Evolutionary conservation across 2,329 filamentous ascomycete genomes (phyloP).

Genomic region (Hypoxylon sp.): DNA sequence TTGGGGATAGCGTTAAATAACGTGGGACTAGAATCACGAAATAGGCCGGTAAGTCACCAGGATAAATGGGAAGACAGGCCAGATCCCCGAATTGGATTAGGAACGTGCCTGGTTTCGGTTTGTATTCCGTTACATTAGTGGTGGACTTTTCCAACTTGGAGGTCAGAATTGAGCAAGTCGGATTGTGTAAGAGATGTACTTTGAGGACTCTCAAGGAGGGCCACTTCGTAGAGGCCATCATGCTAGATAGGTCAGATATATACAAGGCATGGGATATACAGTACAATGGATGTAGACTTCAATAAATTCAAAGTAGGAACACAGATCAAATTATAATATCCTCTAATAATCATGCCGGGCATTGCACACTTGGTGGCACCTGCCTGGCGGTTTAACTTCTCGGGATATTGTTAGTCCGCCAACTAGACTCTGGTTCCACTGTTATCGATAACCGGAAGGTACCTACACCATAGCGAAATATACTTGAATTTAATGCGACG

Average conservation of each 20-base stretch:
- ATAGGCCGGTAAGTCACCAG: slow-evolving; percentile 26
- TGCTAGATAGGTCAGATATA: no score
- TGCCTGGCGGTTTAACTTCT: no score
- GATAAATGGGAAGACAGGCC: slow-evolving; percentile 30
- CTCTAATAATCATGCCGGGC: no score
- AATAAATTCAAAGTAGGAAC: no score
- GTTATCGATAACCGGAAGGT: slow-evolving; percentile 27
- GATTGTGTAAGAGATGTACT: slow-evolving; percentile 8
- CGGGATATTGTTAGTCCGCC: slow-evolving; percentile 12
- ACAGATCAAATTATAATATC: no score
- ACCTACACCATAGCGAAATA: not conserved
- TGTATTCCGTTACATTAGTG: slow-evolving; percentile 11
- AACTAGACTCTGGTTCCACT: not conserved
- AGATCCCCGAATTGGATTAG: slow-evolving; percentile 30
- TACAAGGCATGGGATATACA: no score
- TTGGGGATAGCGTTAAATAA: slow-evolving; percentile 26
- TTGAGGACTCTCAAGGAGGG: no score
- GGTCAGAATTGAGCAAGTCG: slow-evolving; percentile 20
- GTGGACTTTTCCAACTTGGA: not conserved
- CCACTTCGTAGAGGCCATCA: no score
- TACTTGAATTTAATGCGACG: slow-evolving; percentile 39
- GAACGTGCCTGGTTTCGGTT: slow-evolving; percentile 29
- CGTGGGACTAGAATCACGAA: slow-evolving; percentile 22
- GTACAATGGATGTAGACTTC: no score
- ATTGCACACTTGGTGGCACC: no score